phyloP scores from a whole-genome alignment of 2,329 filamentous ascomycete species.

The Microdochium nivale region DNA sequence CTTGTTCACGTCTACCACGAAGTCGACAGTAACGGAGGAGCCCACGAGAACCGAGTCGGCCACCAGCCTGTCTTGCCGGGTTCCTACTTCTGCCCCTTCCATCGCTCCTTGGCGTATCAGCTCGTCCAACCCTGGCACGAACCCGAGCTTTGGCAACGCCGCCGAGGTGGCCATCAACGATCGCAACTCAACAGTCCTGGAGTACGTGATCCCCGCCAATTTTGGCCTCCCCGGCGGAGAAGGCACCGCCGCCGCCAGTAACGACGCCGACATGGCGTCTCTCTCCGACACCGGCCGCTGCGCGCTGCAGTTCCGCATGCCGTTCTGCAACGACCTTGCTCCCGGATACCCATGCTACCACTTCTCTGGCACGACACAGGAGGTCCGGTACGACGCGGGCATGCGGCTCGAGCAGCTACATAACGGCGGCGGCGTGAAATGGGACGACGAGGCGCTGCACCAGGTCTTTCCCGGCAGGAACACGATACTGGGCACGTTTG shows the following conservation, averaged over 20 bases:
- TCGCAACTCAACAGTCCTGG: neutral
- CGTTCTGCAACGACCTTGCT: conserved; percentile 17
- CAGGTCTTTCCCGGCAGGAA: conserved; percentile 19
- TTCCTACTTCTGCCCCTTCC: conserved; percentile 15
- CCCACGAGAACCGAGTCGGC: conserved; percentile 1
- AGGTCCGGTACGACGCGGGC: conserved; percentile 8
- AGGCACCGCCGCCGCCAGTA: neutral
- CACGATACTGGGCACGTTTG: conserved; percentile 17
- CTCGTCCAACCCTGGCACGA: conserved; percentile 6
- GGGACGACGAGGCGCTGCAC: conserved; percentile 17
- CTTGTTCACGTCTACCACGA: neutral
- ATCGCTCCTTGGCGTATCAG: conserved; percentile 14
- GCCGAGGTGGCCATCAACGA: neutral
- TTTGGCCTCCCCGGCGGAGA: neutral
- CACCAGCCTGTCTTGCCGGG: conserved; percentile 9
- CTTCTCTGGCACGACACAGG: conserved; percentile 21
- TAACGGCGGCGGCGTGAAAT: conserved; percentile 7
- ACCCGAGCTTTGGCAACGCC: neutral
- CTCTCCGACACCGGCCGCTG: conserved; percentile 8
- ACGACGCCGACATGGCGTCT: neutral
- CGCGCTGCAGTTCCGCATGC: conserved; percentile 22
- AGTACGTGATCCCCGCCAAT: neutral
- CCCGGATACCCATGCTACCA: conserved; percentile 20
- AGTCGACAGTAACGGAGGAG: neutral
- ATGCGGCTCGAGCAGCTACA: conserved; percentile 2